phyloP scores from a whole-genome alignment of 2,329 filamentous ascomycete genomes.

The Colletotrichum coccodes region DNA sequence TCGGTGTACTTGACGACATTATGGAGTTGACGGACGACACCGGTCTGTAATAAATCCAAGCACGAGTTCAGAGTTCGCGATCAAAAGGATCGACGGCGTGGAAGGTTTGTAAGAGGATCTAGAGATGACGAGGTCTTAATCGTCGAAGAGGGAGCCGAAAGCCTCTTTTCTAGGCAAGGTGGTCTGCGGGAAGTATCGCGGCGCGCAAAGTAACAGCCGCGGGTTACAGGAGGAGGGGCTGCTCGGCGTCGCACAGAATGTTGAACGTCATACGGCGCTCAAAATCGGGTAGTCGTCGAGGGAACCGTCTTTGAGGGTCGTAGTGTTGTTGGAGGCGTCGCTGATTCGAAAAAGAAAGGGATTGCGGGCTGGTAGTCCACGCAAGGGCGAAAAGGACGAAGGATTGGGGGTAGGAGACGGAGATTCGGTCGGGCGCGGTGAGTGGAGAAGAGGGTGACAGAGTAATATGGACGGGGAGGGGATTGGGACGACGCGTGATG shows the following conservation, averaged over 20 bases:
- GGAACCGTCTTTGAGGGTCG: neutral
- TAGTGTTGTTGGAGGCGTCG: neutral
- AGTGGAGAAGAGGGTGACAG: neutral
- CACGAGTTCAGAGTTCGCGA: neutral
- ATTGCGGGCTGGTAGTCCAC: neutral
- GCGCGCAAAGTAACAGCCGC: neutral
- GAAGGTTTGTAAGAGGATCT: neutral
- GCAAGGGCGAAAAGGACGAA: neutral
- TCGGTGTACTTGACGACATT: conserved; percentile 35
- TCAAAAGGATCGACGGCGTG: neutral
- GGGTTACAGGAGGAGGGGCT: conserved; percentile 3
- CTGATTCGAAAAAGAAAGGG: neutral
- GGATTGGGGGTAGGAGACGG: neutral
- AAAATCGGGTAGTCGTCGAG: neutral
- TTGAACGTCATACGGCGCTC: neutral
- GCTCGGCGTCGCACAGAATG: conserved; percentile 1
- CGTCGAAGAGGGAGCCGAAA: neutral
- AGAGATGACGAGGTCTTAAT: neutral
- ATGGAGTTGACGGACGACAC: neutral
- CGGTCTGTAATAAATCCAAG: neutral
- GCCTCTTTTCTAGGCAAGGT: neutral
- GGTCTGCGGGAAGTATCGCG: conserved; percentile 1
- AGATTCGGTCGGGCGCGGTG: neutral
- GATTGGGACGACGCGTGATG: neutral
- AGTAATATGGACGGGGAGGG: neutral